Percentiles rank a stretch among this genome's conserved stretches.
phyloP scores from a whole-genome alignment of 2,329 filamentous ascomycete species.

The Cladosporium sp. region DNA sequence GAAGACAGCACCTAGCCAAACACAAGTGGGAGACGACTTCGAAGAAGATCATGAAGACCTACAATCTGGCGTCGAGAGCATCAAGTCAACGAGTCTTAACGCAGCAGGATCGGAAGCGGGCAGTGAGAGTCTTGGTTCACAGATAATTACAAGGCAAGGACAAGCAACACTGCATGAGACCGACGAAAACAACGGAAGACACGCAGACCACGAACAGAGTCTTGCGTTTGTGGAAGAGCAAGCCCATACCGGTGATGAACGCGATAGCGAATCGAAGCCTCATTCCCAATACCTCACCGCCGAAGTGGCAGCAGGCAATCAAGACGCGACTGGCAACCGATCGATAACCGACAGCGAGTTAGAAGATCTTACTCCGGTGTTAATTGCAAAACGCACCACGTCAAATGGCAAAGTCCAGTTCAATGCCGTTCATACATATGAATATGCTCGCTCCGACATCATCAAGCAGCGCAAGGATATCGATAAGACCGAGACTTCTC shows the following conservation, averaged over 20 bases:
- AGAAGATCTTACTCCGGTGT: slow-evolving; percentile 84
- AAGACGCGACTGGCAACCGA: neutral
- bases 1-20: neutral
- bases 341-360: slow-evolving; percentile 72
- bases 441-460: slow-evolving; percentile 18
- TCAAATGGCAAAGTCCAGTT: slow-evolving; percentile 59
- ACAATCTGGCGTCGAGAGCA: slow-evolving; percentile 5
- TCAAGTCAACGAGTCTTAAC: neutral
- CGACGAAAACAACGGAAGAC: neutral
- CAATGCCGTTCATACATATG: slow-evolving; percentile 47
- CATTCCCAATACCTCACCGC: neutral
- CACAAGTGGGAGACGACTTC: neutral
- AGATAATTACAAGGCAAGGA: slow-evolving; percentile 17
- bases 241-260: neutral
- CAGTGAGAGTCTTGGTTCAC: neutral
- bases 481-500: slow-evolving; percentile 13
- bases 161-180: slow-evolving; percentile 34
- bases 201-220: neutral
- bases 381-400: slow-evolving; percentile 66
- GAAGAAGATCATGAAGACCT: neutral
- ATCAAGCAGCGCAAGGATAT: slow-evolving; percentile 26
- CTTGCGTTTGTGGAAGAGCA: neutral
- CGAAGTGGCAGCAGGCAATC: neutral
- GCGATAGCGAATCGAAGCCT: neutral
- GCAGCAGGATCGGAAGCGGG: neutral